Conservation (phyloP, 768 basidiomycete species). For the Podaxis sp. region DNA sequence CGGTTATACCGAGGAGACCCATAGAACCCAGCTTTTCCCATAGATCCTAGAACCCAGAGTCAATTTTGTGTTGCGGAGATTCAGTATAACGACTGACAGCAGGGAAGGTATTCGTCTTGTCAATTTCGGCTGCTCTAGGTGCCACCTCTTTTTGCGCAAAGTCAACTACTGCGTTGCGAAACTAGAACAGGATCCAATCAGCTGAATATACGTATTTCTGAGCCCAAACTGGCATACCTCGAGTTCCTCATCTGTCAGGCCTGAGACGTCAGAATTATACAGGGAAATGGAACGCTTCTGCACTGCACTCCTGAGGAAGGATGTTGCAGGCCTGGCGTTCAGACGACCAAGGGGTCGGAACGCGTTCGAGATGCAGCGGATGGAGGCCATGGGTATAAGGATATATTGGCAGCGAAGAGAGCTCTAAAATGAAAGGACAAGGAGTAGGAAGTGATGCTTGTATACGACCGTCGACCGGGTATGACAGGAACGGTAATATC, state of each 20-base stretch:
- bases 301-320: background rate
- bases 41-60: slow-evolving; percentile 52
- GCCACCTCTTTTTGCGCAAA: slow-evolving; percentile 86
- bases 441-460: background rate
- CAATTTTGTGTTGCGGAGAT: slow-evolving; percentile 12
- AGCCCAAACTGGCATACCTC: slow-evolving; percentile 49
- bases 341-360: slow-evolving; percentile 4
- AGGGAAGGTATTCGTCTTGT: slow-evolving; percentile 82
- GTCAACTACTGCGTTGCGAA: slow-evolving; percentile 71
- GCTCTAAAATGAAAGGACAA: background rate
- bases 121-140: slow-evolving; percentile 82
- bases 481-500: background rate
- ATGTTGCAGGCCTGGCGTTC: slow-evolving; percentile 1
- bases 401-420: background rate
- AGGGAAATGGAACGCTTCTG: slow-evolving; percentile 46
- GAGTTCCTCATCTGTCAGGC: slow-evolving; percentile 74
- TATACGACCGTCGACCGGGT: background rate
- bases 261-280: slow-evolving; percentile 73
- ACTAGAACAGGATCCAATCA: slow-evolving; percentile 43
- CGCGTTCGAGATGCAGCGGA: slow-evolving; percentile 3
- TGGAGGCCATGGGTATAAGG: slow-evolving; percentile 7
- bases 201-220: slow-evolving; percentile 7
- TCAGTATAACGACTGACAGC: slow-evolving; percentile 38
- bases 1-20: slow-evolving; percentile 90
- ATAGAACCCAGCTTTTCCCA: slow-evolving; percentile 90